Percentiles rank a stretch among this genome's conserved stretches.
These are phyloP conservation scores for Arthrobotrys iridis DNA, from an alignment of 2,329 filamentous ascomycete genomes.

Conservation along the genomic window DNA sequence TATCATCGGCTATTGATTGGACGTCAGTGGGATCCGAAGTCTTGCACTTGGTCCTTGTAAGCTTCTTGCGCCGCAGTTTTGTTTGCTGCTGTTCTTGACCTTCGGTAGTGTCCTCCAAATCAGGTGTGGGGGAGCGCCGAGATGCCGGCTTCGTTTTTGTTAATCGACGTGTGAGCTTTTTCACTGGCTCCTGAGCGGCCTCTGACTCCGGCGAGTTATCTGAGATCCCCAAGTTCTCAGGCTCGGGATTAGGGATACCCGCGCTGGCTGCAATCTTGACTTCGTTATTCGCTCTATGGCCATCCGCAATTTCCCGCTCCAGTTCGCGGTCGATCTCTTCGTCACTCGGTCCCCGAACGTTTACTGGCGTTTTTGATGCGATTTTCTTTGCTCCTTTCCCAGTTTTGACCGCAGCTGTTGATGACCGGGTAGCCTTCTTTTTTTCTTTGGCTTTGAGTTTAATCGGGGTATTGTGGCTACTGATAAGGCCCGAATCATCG, in stretches of 20 bases:
- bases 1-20: not conserved
- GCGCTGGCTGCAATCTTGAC: conserved; percentile 64
- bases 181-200: conserved; percentile 66
- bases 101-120: conserved; percentile 40
- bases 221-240: conserved; percentile 56
- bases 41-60: conserved; percentile 8
- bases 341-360: conserved; percentile 63
- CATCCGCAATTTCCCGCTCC: conserved; percentile 72
- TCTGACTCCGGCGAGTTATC: conserved; percentile 58
- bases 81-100: conserved; percentile 7
- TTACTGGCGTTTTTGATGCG: not conserved
- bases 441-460: conserved; percentile 18
- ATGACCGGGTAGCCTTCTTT: conserved; percentile 65
- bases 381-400: conserved; percentile 2
- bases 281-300: conserved; percentile 62
- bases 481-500: not conserved
- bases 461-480: not conserved
- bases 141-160: conserved; percentile 62
- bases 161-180: conserved; percentile 63
- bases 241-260: conserved; percentile 58
- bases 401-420: conserved; percentile 62
- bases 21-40: not conserved
- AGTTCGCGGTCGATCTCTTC: conserved; percentile 74
- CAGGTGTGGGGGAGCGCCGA: conserved; percentile 54
- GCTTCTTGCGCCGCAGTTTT: conserved; percentile 14